Percentiles rank a stretch among this genome's conserved stretches.
Conservation (phyloP, 805 yeast species). For the Barnettozyma californica region DNA sequence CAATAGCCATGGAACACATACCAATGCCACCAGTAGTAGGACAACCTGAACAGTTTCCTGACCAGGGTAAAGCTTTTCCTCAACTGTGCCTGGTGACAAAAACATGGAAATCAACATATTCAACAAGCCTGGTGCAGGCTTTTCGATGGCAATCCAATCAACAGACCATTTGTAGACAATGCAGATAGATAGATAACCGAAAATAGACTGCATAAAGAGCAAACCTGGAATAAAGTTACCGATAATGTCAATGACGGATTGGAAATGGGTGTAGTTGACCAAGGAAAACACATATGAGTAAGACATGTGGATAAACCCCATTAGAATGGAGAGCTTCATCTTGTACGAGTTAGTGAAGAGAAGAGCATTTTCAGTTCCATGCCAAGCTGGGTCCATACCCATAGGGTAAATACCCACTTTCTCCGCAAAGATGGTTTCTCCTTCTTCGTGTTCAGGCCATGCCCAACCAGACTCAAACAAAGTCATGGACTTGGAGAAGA, state of each 20-base stretch:
- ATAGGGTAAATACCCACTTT: constrained; percentile 67
- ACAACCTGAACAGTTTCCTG: constrained; percentile 73
- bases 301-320: constrained; percentile 94
- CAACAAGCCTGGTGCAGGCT: constrained; percentile 86
- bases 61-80: constrained; percentile 73
- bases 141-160: constrained; percentile 76
- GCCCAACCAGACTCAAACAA: constrained; percentile 85
- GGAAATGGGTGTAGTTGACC: constrained; percentile 68
- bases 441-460: constrained; percentile 73
- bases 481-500: constrained; percentile 88
- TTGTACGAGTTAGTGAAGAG: constrained; percentile 92
- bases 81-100: constrained; percentile 84
- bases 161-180: constrained; percentile 93
- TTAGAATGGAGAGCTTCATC: constrained; percentile 90
- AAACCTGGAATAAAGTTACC: constrained; percentile 95
- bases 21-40: constrained; percentile 65
- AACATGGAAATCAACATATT: constrained; percentile 97
- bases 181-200: constrained; percentile 83
- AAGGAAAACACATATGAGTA: constrained; percentile 83
- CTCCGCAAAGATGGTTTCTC: constrained; percentile 64
- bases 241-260: constrained; percentile 70
- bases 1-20: constrained; percentile 92
- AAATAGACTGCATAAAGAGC: constrained; percentile 88
- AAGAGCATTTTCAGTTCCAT: constrained; percentile 89
- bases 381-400: constrained; percentile 96